Evolutionary conservation across 139 green algal genomes (phyloP).

Genomic region (Chlamydomonas incerta): DNA sequence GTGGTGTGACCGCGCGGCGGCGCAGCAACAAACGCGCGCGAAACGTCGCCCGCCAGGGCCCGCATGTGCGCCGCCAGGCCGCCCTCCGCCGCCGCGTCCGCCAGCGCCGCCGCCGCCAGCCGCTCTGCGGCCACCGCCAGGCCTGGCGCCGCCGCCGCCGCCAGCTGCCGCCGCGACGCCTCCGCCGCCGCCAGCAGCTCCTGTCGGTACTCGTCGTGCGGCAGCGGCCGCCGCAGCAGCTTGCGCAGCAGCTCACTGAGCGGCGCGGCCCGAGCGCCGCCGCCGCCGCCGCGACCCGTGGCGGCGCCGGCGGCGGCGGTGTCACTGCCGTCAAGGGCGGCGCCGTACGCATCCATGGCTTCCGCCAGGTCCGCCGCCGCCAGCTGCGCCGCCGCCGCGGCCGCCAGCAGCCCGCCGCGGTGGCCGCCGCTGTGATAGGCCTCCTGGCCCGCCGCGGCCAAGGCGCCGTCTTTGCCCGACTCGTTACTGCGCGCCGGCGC

Average conservation of each 20-base stretch:
- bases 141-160: background rate
- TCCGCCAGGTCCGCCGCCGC: background rate
- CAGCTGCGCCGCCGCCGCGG: background rate
- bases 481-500: too few relatives aligned
- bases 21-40: background rate
- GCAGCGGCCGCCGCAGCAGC: background rate
- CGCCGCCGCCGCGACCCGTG: background rate
- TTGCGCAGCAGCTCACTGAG: constrained; percentile 16
- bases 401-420: background rate
- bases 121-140: background rate
- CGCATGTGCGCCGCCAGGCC: constrained; percentile 10
- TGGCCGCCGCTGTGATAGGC: background rate
- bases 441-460: too few relatives aligned
- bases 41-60: background rate
- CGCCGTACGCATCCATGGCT: background rate
- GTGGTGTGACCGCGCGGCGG: too few relatives aligned
- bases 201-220: background rate
- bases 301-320: background rate
- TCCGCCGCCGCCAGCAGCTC: background rate
- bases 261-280: too few relatives aligned
- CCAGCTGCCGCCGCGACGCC: background rate
- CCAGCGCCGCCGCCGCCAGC: background rate
- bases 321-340: background rate
- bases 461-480: too few relatives aligned
- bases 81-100: background rate